Base-by-base conservation (phyloP, 2,329 filamentous ascomycete genomes). In the Knoxdaviesia capensis region DNA sequence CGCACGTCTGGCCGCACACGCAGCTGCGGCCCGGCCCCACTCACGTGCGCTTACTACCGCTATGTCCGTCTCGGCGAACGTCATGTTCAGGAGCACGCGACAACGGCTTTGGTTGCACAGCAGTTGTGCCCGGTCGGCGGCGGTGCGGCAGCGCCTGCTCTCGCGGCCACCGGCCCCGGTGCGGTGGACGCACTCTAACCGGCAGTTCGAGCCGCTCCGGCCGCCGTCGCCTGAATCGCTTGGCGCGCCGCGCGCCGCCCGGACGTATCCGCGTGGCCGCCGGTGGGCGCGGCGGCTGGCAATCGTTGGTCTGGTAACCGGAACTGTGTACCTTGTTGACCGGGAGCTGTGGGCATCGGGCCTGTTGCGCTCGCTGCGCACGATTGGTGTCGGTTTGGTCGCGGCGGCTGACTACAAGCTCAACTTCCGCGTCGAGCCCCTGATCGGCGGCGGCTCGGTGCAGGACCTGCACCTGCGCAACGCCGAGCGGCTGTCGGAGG, bases 331-430 rank as follows among this genome's bases (percentile, higher is more conserved):
- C 56, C 58, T 73, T 7, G 52, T 79, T 46, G 90, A 98, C 59
- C 70, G 59, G 9, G 70, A 80, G 48, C 66, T 82, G 53, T 92
- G 90, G 59, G 83, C 85, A 41, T 79, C 82, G 1, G 80, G 83
- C 8, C 62, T 94, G 30, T 74, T 71, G 34, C 80, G 90, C 43
- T 88, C 82, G 29, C 59, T 81, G 36, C 79, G 80, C 36, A 94
- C 90, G 0, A 94, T 96, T 56, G 68, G 70, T 36, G 74, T 74
- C 3, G 88, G 86, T 6, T 62, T 93, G 7, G 54, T 87, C 38
- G 81, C 93, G 10, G 88, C 87, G 1, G 54, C 87, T 29, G 90
- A 98, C 63, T 96, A 98, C 66, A 96, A 94, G 63, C 66, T 96
- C 58, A 96, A 98, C 60, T 98, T 98, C 59, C 74, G 84, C 5